phyloP scores from a whole-genome alignment of 2,329 filamentous ascomycete genomes.

The Aspergillus fischeri region DNA sequence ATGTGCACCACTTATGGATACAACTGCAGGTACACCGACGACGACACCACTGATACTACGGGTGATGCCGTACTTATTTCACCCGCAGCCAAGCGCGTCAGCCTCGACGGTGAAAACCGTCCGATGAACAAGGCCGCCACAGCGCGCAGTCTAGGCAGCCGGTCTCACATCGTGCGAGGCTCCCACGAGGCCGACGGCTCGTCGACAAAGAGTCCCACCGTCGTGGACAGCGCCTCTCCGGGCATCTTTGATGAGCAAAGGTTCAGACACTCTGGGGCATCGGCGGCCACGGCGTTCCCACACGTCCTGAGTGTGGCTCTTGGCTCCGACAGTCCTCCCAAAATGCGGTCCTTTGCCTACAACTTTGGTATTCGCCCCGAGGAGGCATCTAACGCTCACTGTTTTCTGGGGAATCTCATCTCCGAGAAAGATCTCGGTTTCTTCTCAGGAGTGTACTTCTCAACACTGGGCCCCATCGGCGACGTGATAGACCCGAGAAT shows the following conservation, averaged over 20 bases:
- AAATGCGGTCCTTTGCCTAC: slow-evolving; percentile 25
- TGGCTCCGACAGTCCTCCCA: slow-evolving; percentile 23
- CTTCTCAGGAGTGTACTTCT: slow-evolving; percentile 23
- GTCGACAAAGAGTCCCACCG: slow-evolving; percentile 13
- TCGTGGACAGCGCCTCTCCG: background rate
- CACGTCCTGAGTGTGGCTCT: slow-evolving; percentile 25
- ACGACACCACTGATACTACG: slow-evolving; percentile 3
- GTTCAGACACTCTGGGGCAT: slow-evolving; percentile 24
- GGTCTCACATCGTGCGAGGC: background rate
- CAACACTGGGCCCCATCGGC: slow-evolving; percentile 15
- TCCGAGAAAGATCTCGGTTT: slow-evolving; percentile 21
- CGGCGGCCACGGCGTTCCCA: slow-evolving; percentile 29
- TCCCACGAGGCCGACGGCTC: background rate
- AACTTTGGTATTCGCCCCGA: slow-evolving; percentile 30
- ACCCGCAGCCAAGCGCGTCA: slow-evolving; percentile 11
- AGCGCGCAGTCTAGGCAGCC: slow-evolving; percentile 1
- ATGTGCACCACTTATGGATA: slow-evolving; percentile 28
- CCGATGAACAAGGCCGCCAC: background rate
- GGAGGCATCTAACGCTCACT: slow-evolving; percentile 21
- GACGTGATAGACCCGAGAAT: slow-evolving; percentile 23
- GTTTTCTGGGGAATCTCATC: slow-evolving; percentile 20
- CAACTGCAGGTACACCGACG: slow-evolving; percentile 21
- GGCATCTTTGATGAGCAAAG: slow-evolving; percentile 28
- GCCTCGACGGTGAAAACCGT: slow-evolving; percentile 2
- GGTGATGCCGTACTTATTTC: background rate